Evolutionary conservation across 345 rosid genomes (phyloP).

Genomic region (Jatropha curcas): DNA sequence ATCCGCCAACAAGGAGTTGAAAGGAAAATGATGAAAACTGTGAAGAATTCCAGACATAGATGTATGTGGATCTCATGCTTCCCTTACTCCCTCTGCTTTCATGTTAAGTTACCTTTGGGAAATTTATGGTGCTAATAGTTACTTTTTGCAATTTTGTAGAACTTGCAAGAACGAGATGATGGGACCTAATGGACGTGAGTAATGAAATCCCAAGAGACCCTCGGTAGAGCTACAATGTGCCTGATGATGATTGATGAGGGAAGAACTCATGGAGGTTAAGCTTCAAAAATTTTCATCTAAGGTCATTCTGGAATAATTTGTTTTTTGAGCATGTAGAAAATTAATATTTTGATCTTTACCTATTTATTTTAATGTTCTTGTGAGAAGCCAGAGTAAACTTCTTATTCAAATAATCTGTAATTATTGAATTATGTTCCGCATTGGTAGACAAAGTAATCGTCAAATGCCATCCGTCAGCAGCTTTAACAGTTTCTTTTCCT

Average conservation of each 20-base stretch:
- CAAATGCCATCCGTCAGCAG: neutral
- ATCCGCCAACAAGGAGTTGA: slow-evolving; percentile 96
- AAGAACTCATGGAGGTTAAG: slow-evolving; percentile 98
- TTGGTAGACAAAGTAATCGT: too few species aligned
- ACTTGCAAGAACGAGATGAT: slow-evolving; percentile 99
- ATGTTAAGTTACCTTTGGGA: slow-evolving; percentile 6
- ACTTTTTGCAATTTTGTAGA: slow-evolving; percentile 44
- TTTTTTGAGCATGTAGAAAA: neutral
- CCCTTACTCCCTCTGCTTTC: slow-evolving; percentile 1
- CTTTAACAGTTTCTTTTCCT: neutral
- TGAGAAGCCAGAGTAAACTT: slow-evolving; percentile 1
- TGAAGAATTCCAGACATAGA: slow-evolving; percentile 95
- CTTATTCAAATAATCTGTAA: neutral
- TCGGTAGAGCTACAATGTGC: slow-evolving; percentile 94
- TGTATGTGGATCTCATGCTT: slow-evolving; percentile 44
- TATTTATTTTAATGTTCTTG: neutral
- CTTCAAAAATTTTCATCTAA: slow-evolving; percentile 1
- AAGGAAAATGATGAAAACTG: slow-evolving; percentile 99
- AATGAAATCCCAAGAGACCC: slow-evolving; percentile 91
- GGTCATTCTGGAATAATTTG: neutral
- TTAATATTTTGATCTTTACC: neutral
- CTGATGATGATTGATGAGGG: slow-evolving; percentile 98
- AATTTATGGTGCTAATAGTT: slow-evolving; percentile 12
- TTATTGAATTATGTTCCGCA: too few species aligned
- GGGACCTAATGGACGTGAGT: slow-evolving; percentile 98